These are phyloP conservation scores for Platanthera guangdongensis DNA, from an alignment of 106 monocot genomes.

Conservation along the genomic window DNA sequence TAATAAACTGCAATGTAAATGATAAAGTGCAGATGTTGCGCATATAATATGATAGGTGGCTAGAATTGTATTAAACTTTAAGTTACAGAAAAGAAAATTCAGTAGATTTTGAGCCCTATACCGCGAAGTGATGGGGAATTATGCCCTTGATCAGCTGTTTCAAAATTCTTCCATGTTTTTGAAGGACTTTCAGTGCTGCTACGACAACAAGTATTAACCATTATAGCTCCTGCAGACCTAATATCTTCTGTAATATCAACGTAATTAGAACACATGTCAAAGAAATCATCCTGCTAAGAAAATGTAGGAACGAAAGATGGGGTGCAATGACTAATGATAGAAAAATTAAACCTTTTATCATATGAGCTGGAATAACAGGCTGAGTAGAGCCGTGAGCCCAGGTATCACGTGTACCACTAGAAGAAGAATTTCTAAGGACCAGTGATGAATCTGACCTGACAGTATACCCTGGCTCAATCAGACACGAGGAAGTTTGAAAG, in stretches of 20 bases:
- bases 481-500: conserved; percentile 44
- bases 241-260: conserved; percentile 10
- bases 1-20: not conserved
- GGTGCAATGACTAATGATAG: not conserved
- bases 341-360: conserved; percentile 40
- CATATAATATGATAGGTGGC: not conserved
- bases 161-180: conserved; percentile 30
- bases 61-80: not conserved
- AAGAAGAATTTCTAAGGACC: conserved; percentile 36
- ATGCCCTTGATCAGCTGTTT: conserved; percentile 54
- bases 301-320: not conserved
- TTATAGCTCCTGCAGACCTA: conserved; percentile 15
- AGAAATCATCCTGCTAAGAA: not conserved
- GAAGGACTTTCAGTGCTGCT: conserved; percentile 48
- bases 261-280: not conserved
- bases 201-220: conserved; percentile 33
- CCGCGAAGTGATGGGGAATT: conserved; percentile 48
- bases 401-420: conserved; percentile 39
- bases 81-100: not conserved
- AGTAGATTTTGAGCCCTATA: conserved; percentile 12
- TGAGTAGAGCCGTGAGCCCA: conserved; percentile 52
- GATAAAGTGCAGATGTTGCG: not conserved
- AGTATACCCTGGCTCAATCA: conserved; percentile 41
- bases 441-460: conserved; percentile 49
- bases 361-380: conserved; percentile 25